These are phyloP conservation scores for Ambrosia hybrid DNA, from an alignment of 140 eudicot species.

Conservation along the genomic window DNA sequence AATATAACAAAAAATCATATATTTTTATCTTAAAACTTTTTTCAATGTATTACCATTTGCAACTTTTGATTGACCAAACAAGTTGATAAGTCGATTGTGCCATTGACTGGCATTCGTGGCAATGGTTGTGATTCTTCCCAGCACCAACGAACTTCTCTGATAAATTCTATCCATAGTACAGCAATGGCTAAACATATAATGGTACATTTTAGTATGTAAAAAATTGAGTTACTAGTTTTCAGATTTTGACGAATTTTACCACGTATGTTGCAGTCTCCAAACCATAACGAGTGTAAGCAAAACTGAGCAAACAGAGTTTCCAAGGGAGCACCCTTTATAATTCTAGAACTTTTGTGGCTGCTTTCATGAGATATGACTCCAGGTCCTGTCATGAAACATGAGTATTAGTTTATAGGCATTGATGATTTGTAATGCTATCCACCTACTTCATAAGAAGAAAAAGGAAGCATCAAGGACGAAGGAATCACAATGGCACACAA, in stretches of 20 bases:
- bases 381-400: conserved; percentile 39
- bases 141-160: conserved; percentile 95
- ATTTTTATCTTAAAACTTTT: not conserved
- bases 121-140: conserved; percentile 98
- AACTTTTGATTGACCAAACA: conserved; percentile 89
- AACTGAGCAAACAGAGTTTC: conserved; percentile 86
- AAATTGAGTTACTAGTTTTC: not conserved
- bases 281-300: conserved; percentile 92
- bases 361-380: conserved; percentile 42
- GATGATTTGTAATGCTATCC: conserved; percentile 15
- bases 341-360: conserved; percentile 71
- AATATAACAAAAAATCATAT: not conserved
- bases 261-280: conserved; percentile 94
- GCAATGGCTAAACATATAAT: conserved; percentile 71
- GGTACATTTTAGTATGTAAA: not conserved
- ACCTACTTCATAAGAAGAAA: conserved; percentile 12
- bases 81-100: conserved; percentile 72
- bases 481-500: not conserved
- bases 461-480: not conserved
- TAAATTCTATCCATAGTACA: conserved; percentile 96
- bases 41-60: conserved; percentile 67
- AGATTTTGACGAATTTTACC: conserved; percentile 46
- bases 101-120: conserved; percentile 67
- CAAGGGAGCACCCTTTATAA: conserved; percentile 87
- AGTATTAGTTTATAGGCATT: not conserved